phyloP scores from a whole-genome alignment of 768 basidiomycete species.

The Lyophyllum shimeji region DNA sequence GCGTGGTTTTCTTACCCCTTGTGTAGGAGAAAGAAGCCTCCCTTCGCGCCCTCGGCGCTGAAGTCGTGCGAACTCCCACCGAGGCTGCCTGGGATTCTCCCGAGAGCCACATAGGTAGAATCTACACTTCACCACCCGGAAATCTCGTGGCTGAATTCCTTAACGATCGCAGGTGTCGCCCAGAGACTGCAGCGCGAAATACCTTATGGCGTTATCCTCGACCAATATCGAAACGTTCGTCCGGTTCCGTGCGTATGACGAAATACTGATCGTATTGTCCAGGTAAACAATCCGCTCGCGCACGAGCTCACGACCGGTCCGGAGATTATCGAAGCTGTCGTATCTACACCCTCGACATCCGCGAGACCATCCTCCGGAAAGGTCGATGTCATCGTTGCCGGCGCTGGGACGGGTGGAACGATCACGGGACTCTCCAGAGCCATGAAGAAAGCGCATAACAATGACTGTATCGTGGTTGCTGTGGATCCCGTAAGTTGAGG shows the following conservation, averaged over 20 bases:
- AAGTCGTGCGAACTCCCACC: slow-evolving; percentile 92
- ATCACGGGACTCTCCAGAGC: slow-evolving; percentile 84
- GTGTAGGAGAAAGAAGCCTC: slow-evolving; percentile 88
- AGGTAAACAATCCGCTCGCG: slow-evolving; percentile 85
- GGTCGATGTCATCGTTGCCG: slow-evolving; percentile 80
- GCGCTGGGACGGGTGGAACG: slow-evolving; percentile 95
- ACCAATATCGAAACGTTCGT: slow-evolving; percentile 84
- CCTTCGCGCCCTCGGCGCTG: slow-evolving; percentile 88
- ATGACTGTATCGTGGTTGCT: slow-evolving; percentile 73
- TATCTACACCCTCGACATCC: slow-evolving; percentile 59
- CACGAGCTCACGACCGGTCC: slow-evolving; percentile 90
- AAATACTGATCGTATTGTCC: slow-evolving; percentile 10
- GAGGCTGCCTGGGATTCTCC: slow-evolving; percentile 88
- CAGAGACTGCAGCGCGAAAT: slow-evolving; percentile 73
- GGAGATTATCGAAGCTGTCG: slow-evolving; percentile 84
- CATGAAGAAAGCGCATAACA: slow-evolving; percentile 77
- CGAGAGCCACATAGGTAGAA: slow-evolving; percentile 89
- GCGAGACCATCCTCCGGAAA: slow-evolving; percentile 63
- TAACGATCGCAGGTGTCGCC: slow-evolving; percentile 86
- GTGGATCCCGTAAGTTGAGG: slow-evolving; percentile 76
- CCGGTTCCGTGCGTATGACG: not conserved
- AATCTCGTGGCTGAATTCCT: slow-evolving; percentile 85
- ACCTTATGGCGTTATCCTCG: slow-evolving; percentile 84
- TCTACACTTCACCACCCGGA: slow-evolving; percentile 26
- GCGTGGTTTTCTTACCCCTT: not conserved